Percentiles rank a stretch among this genome's conserved stretches.
Evolutionary conservation across 495 filamentous ascomycete genomes (phyloP).

Genomic region (Friedmanniomyces simplex): DNA sequence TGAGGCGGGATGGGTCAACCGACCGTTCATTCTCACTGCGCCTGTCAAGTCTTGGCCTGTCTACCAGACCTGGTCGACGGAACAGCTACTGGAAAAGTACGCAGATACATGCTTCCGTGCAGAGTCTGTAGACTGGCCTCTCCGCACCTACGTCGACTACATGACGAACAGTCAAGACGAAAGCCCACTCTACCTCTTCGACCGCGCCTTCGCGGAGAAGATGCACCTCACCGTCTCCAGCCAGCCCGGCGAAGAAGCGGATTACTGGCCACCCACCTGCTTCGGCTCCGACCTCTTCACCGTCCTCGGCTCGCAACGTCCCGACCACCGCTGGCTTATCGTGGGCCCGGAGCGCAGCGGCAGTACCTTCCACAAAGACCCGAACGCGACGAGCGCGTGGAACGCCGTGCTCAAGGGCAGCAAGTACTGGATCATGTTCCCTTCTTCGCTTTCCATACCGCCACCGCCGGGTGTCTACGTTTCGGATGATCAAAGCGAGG

Average conservation of each 20-base stretch:
- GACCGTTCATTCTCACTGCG: slow-evolving; percentile 78
- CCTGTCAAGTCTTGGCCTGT: slow-evolving; percentile 80
- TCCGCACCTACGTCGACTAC: slow-evolving; percentile 71
- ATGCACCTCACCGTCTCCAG: slow-evolving; percentile 59
- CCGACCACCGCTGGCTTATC: slow-evolving; percentile 88
- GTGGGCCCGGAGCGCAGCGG: slow-evolving; percentile 82
- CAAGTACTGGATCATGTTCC: slow-evolving; percentile 99
- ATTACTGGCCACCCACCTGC: slow-evolving; percentile 77
- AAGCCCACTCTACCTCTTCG: slow-evolving; percentile 88
- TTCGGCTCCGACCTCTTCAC: slow-evolving; percentile 86
- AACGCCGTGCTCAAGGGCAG: slow-evolving; percentile 85
- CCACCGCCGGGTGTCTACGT: slow-evolving; percentile 85
- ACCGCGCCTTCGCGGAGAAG: slow-evolving; percentile 76
- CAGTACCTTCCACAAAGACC: slow-evolving; percentile 90
- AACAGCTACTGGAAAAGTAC: slow-evolving; percentile 52
- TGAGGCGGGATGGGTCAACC: slow-evolving; percentile 59
- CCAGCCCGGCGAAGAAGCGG: slow-evolving; percentile 35
- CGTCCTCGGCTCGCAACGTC: slow-evolving; percentile 66
- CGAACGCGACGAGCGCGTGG: slow-evolving; percentile 76
- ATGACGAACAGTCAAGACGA: slow-evolving; percentile 77
- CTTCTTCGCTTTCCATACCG: slow-evolving; percentile 48
- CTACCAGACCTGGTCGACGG: slow-evolving; percentile 62
- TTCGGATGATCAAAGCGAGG: slow-evolving; percentile 83
- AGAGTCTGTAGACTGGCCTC: slow-evolving; percentile 87
- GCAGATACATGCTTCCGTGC: slow-evolving; percentile 64